Evolutionary conservation across 805 yeast genomes (phyloP).

Genomic region (Kodamaea neixiangensis): DNA sequence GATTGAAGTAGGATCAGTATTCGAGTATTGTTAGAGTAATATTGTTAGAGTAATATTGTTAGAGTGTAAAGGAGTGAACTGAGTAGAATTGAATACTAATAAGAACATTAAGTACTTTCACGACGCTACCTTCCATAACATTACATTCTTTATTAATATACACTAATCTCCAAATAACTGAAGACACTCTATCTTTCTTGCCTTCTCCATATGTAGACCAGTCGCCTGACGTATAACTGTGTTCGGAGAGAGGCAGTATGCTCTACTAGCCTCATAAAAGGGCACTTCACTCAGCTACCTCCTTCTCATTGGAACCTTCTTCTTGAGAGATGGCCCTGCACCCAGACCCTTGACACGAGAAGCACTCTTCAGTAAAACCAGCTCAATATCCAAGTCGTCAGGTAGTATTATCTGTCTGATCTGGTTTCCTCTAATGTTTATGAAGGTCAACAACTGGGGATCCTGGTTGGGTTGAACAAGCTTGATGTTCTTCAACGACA

Average conservation of each 20-base stretch:
- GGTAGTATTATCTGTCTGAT: conserved; percentile 83
- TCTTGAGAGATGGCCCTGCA: conserved; percentile 39
- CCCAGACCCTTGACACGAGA: conserved; percentile 45
- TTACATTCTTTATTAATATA: background rate
- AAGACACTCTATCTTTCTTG: too few relatives aligned
- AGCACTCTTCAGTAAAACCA: conserved; percentile 54
- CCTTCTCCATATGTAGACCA: too few relatives aligned
- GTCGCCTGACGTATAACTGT: too few relatives aligned
- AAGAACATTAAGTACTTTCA: too few relatives aligned
- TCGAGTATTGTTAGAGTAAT: too few relatives aligned
- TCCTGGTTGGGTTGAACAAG: conserved; percentile 73
- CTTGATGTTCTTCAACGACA: conserved; percentile 75
- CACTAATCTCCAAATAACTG: background rate
- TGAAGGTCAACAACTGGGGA: conserved; percentile 69
- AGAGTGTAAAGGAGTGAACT: too few relatives aligned
- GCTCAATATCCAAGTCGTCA: conserved; percentile 77
- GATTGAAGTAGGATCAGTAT: too few relatives aligned
- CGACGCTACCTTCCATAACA: too few relatives aligned
- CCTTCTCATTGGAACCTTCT: conserved; percentile 16
- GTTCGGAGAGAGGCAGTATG: too few relatives aligned
- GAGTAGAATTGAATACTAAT: too few relatives aligned
- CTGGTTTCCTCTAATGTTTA: conserved; percentile 87
- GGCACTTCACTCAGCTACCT: conserved; percentile 20
- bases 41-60: too few relatives aligned
- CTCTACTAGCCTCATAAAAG: too few relatives aligned